phyloP scores from a whole-genome alignment of 306 rosid species.

The Delonix regia region DNA sequence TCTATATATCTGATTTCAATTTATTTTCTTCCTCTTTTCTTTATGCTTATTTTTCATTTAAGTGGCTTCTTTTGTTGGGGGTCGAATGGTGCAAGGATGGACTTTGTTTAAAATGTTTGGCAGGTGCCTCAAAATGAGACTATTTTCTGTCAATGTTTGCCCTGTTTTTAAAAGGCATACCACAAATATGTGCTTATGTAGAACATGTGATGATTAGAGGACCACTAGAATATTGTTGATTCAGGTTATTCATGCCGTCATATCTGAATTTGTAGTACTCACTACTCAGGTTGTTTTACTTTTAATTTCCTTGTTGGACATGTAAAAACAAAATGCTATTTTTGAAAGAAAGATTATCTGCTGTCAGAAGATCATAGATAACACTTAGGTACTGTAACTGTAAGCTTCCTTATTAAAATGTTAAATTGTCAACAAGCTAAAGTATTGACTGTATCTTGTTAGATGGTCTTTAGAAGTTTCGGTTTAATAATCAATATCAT shows the following conservation, averaged over 20 bases:
- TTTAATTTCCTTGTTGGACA: background rate
- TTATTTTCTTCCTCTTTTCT: background rate
- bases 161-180: slow-evolving; percentile 8
- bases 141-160: slow-evolving; percentile 1
- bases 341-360: background rate
- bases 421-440: background rate
- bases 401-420: background rate
- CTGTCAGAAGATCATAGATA: background rate
- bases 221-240: background rate
- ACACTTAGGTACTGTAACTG: background rate
- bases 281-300: background rate
- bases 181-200: background rate
- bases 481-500: background rate
- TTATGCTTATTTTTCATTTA: background rate
- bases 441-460: background rate
- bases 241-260: background rate
- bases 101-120: background rate
- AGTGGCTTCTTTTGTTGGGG: background rate
- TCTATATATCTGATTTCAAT: background rate
- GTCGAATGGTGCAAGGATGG: background rate
- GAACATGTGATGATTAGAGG: background rate
- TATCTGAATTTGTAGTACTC: background rate
- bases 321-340: background rate
- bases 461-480: background rate
- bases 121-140: background rate